Evolutionary conservation across 2,329 filamentous ascomycete genomes (phyloP), one percentile per base, ranked within the genome.

Genomic region (Claviceps pazoutovae): DNA sequence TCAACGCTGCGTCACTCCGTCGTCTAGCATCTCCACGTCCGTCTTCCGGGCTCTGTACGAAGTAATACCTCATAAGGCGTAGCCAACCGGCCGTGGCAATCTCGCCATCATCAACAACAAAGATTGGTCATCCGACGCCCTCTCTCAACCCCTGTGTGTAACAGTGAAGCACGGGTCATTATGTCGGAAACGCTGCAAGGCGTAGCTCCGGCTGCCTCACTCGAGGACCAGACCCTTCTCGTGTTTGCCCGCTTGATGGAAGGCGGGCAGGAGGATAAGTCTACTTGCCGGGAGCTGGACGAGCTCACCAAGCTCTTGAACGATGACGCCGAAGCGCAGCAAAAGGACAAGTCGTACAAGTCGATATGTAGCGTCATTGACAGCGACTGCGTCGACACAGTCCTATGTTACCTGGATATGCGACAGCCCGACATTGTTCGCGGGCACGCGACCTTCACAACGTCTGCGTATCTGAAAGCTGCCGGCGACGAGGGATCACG

Each of bases 231-330:
- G 61, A 84, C 85, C 52, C 79, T 84, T 61, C 79, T 95, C 53
- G 82, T 91, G 58, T 80, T 96, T 58, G 90, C 90, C 23, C 85
- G 86, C 61, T 73, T 96, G 59, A 94, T 96, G 83, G 88, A 94
- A 64, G 88, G 88, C 45, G 89, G 88, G 50, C 81, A 90, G 60
- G 88, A 95, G 59, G 87, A 87, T 62, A 79, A 82, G 52, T 82
- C 86, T 58, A 84, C 79, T 13, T 82, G 78, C 59, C 68, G 68
- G 54, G 75, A 80, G 54, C 69, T 84, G 46, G 75, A 78, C 57
- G 66, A 68, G 51, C 73, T 84, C 51, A 81, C 80, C 45, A 78
- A 75, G 64, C 69, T 84, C 41, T 70, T 84, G 52, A 74, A 71
- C 59, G 71, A 79, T 39, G 79, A 83, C 55, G 66, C 70, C 51